Evolutionary conservation across 2,329 filamentous ascomycete genomes (phyloP).

Genomic region (Ophiocordyceps robertsii): DNA sequence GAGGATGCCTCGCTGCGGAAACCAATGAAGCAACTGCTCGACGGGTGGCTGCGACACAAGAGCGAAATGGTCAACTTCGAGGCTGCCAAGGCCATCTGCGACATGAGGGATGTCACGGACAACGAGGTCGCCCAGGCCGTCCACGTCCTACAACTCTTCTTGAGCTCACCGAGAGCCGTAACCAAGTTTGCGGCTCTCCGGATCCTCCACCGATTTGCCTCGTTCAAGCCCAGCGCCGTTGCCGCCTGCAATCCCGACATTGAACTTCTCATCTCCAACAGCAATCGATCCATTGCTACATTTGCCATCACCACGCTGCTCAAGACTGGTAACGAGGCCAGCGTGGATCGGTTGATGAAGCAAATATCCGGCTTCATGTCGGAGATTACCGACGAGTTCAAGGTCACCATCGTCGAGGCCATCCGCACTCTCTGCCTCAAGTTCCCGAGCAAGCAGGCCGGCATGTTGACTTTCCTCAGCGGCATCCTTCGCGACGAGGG

Average conservation of each 20-base stretch:
- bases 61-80: slow-evolving; percentile 99
- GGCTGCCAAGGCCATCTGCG: slow-evolving; percentile 94
- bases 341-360: slow-evolving; percentile 95
- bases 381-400: slow-evolving; percentile 98
- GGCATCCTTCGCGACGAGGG: slow-evolving; percentile 95
- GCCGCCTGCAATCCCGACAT: slow-evolving; percentile 94
- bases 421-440: slow-evolving; percentile 94
- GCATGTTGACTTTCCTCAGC: slow-evolving; percentile 94
- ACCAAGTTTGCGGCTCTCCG: slow-evolving; percentile 96
- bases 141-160: slow-evolving; percentile 89
- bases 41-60: slow-evolving; percentile 95
- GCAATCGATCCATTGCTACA: slow-evolving; percentile 92
- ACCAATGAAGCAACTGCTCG: slow-evolving; percentile 94
- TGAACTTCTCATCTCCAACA: slow-evolving; percentile 90
- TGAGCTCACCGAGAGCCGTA: slow-evolving; percentile 86
- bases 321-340: slow-evolving; percentile 96
- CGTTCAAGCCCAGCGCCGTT: slow-evolving; percentile 89
- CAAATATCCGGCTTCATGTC: slow-evolving; percentile 98
- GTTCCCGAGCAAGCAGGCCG: slow-evolving; percentile 95
- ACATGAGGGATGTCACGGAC: slow-evolving; percentile 86
- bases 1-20: slow-evolving; percentile 81
- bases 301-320: slow-evolving; percentile 96
- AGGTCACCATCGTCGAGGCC: slow-evolving; percentile 98
- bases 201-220: slow-evolving; percentile 91
- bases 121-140: slow-evolving; percentile 84